These are phyloP conservation scores for Botrytis hyacinthi DNA, from an alignment of 2,329 filamentous ascomycete species.

Conservation along the genomic window DNA sequence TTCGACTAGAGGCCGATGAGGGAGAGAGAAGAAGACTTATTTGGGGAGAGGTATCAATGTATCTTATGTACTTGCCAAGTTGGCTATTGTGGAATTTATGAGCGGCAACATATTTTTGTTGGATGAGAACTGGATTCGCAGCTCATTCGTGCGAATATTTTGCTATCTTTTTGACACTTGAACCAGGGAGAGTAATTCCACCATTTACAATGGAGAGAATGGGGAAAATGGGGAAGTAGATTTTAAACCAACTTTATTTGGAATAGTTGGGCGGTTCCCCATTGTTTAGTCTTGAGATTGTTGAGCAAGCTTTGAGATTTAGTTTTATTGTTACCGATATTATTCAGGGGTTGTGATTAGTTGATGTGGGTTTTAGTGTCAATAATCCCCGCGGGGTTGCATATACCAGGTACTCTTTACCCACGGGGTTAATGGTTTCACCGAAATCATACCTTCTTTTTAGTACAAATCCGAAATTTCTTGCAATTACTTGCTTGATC, in stretches of 20 bases:
- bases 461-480: neutral
- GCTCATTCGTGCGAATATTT: slow-evolving; percentile 19
- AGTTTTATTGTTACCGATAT: neutral
- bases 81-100: neutral
- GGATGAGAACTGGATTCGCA: neutral
- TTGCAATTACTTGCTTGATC: neutral
- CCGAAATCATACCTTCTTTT: neutral
- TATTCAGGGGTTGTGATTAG: slow-evolving; percentile 16
- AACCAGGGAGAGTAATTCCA: slow-evolving; percentile 14
- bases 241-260: neutral
- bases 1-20: slow-evolving; percentile 19
- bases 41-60: neutral
- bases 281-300: neutral
- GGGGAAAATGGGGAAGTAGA: neutral
- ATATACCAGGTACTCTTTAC: slow-evolving; percentile 5
- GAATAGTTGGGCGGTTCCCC: slow-evolving; percentile 13
- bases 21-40: neutral
- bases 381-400: slow-evolving; percentile 15
- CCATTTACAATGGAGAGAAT: slow-evolving; percentile 12
- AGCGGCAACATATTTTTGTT: neutral
- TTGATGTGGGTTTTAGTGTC: neutral
- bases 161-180: neutral
- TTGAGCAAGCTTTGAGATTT: neutral
- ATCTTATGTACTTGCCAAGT: slow-evolving; percentile 6
- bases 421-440: slow-evolving; percentile 19